phyloP scores from a whole-genome alignment of 148 eudicot genomes.

The Spergularia marina region DNA sequence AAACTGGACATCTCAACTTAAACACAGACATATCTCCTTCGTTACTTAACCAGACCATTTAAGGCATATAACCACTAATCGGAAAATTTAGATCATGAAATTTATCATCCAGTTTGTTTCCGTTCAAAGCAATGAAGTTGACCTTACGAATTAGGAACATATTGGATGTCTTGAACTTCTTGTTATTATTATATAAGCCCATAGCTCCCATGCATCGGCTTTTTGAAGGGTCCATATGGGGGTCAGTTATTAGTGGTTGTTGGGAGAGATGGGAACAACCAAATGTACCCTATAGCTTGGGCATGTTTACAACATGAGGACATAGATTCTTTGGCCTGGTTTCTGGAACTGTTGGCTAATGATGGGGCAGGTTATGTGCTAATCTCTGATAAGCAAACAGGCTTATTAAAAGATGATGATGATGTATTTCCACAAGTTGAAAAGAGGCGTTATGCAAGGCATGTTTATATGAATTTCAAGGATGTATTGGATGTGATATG shows the following conservation, averaged over 20 bases:
- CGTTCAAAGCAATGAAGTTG: too few species aligned
- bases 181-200: too few species aligned
- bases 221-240: slow-evolving; percentile 7
- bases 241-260: slow-evolving; percentile 11
- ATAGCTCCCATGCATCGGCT: too few species aligned
- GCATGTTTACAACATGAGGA: not conserved
- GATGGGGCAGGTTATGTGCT: not conserved
- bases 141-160: too few species aligned
- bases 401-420: not conserved
- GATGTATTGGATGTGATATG: slow-evolving; percentile 1
- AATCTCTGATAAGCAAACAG: slow-evolving; percentile 13
- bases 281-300: slow-evolving; percentile 13
- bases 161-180: too few species aligned
- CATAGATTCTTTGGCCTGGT: slow-evolving; percentile 7
- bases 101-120: too few species aligned
- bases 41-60: too few species aligned
- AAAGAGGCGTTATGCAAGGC: slow-evolving; percentile 7
- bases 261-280: slow-evolving; percentile 11
- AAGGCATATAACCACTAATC: too few species aligned
- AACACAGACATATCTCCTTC: too few species aligned
- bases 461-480: slow-evolving; percentile 15
- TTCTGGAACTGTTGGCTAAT: not conserved
- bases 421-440: not conserved
- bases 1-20: too few species aligned
- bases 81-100: too few species aligned